These are phyloP conservation scores for Colletotrichum liaoningense DNA, from an alignment of 2,329 filamentous ascomycete genomes.

Conservation along the genomic window DNA sequence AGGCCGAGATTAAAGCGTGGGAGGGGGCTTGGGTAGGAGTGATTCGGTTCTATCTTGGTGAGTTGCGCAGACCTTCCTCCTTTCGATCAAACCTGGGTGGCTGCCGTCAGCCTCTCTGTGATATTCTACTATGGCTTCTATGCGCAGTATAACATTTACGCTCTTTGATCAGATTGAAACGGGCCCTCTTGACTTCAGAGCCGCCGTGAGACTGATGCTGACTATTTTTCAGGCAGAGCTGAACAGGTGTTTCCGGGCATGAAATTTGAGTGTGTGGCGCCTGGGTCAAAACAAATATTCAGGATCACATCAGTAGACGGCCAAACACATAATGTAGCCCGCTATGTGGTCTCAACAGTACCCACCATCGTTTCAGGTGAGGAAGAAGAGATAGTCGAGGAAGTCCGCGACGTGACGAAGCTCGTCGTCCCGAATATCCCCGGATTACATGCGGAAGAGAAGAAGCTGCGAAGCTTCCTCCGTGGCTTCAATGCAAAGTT, in stretches of 20 bases:
- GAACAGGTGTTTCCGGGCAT: constrained; percentile 79
- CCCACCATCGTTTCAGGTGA: constrained; percentile 8
- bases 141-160: background rate
- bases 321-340: constrained; percentile 55
- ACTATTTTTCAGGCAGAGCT: constrained; percentile 60
- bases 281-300: constrained; percentile 71
- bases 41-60: constrained; percentile 25
- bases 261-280: constrained; percentile 72
- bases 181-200: background rate
- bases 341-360: constrained; percentile 52
- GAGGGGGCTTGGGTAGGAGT: constrained; percentile 22
- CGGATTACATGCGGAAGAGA: constrained; percentile 74
- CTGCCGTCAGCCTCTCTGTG: background rate
- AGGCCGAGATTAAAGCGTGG: constrained; percentile 51
- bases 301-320: constrained; percentile 67
- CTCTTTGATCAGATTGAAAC: background rate
- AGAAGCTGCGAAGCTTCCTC: constrained; percentile 75
- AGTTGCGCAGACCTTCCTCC: background rate
- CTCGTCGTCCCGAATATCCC: constrained; percentile 69
- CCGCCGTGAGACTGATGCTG: constrained; percentile 24
- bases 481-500: constrained; percentile 60
- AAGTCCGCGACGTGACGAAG: constrained; percentile 37
- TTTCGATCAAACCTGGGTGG: background rate
- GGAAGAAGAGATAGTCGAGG: constrained; percentile 9
- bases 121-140: background rate